Percentiles rank a stretch among this genome's conserved stretches.
Conservation (phyloP, 108 stramenopile genomes). For the Skeletonema potamos region DNA sequence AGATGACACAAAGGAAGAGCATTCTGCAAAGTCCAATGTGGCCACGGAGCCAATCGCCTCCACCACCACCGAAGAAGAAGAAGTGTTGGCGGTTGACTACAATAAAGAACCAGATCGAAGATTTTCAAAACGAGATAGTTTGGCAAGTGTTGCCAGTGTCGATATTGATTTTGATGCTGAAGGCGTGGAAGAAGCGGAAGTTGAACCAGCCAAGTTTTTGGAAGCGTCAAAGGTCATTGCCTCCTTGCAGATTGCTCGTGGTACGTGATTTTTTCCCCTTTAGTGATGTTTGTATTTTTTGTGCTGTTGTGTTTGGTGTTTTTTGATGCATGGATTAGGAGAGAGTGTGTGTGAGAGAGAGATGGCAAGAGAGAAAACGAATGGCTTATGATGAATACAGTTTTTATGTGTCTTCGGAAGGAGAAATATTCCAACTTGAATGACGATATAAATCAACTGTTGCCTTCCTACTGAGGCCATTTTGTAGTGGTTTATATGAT, state of each 20-base stretch:
- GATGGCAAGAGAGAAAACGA: not conserved
- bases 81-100: not conserved
- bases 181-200: conserved; percentile 57
- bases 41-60: not conserved
- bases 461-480: conserved; percentile 8
- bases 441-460: conserved; percentile 1
- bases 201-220: conserved; percentile 62
- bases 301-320: not conserved
- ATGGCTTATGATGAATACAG: not conserved
- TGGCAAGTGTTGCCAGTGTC: conserved; percentile 28
- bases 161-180: conserved; percentile 72
- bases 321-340: not conserved
- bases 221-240: conserved; percentile 79
- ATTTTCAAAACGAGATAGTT: conserved; percentile 9
- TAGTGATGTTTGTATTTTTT: not conserved
- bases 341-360: not conserved
- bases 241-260: conserved; percentile 71
- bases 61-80: conserved; percentile 10
- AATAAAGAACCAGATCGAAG: not conserved
- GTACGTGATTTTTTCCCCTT: not conserved
- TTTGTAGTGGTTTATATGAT: not conserved
- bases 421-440: not conserved
- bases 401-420: not conserved
- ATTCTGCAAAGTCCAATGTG: too few relatives aligned
- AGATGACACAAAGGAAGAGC: not conserved